phyloP scores from a whole-genome alignment of 2,329 filamentous ascomycete genomes.

The Thielaviopsis ethacetica region DNA sequence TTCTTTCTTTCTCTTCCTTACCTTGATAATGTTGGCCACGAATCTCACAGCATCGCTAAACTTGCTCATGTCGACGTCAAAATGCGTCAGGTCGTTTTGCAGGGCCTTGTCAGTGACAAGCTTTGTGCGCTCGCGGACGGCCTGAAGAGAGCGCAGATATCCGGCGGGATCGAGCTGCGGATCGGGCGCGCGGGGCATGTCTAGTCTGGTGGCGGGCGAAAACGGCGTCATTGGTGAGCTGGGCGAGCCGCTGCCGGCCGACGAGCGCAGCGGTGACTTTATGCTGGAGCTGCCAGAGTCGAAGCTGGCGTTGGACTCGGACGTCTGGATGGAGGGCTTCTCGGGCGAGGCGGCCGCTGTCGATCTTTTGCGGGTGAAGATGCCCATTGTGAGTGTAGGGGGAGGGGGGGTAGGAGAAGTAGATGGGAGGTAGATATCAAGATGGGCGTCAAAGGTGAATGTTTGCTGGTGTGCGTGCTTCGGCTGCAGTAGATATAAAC shows the following conservation, averaged over 20 bases:
- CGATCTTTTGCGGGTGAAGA: slow-evolving; percentile 12
- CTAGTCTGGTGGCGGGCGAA: slow-evolving; percentile 42
- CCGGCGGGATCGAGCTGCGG: slow-evolving; percentile 74
- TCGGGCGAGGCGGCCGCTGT: slow-evolving; percentile 3
- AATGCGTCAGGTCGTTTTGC: slow-evolving; percentile 64
- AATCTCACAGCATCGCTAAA: slow-evolving; percentile 72
- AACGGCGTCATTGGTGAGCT: slow-evolving; percentile 35
- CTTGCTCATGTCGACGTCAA: slow-evolving; percentile 74
- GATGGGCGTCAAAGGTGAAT: no score
- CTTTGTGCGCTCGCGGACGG: slow-evolving; percentile 65
- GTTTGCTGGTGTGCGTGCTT: no score
- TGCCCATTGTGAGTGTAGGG: slow-evolving; percentile 7
- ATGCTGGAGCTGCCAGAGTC: slow-evolving; percentile 34
- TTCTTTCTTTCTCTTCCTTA: no score
- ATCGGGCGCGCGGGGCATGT: slow-evolving; percentile 73
- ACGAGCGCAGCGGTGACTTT: slow-evolving; percentile 29
- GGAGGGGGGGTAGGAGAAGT: background rate
- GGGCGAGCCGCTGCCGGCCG: slow-evolving; percentile 30
- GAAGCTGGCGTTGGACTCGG: slow-evolving; percentile 34
- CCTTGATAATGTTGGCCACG: slow-evolving; percentile 90
- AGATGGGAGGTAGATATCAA: no score
- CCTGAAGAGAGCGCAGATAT: slow-evolving; percentile 77
- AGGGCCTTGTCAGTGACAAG: slow-evolving; percentile 63
- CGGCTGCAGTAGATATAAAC: no score
- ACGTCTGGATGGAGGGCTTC: slow-evolving; percentile 25